A percentile compares a stretch with the other conserved stretches of the same genome.
phyloP scores from a whole-genome alignment of 208 protist genomes.

The Crithidia acanthocephali region DNA sequence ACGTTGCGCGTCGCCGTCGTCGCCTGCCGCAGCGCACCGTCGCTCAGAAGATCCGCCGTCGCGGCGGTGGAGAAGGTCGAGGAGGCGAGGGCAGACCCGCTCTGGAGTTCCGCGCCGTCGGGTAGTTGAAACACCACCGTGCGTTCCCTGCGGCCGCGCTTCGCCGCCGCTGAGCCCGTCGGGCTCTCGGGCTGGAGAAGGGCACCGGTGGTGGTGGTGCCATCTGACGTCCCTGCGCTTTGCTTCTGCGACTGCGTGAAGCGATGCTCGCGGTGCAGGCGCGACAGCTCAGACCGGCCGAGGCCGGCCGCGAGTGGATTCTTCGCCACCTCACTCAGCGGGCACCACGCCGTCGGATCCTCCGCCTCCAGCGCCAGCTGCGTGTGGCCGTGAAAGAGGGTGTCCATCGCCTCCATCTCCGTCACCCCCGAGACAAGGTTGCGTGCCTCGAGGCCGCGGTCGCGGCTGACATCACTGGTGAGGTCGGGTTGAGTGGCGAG shows the following conservation, averaged over 20 bases:
- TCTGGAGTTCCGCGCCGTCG: constrained; percentile 9
- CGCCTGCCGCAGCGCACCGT: constrained; percentile 64
- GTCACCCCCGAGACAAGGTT: constrained; percentile 63
- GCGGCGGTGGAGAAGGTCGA: constrained; percentile 22
- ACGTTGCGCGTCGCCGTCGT: constrained; percentile 63
- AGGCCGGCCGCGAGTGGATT: constrained; percentile 31
- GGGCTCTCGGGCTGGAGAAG: background rate
- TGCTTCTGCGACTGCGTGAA: constrained; percentile 35
- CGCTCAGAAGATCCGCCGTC: constrained; percentile 16
- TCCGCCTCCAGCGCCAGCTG: constrained; percentile 84
- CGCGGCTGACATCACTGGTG: constrained; percentile 11
- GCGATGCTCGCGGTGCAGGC: constrained; percentile 70
- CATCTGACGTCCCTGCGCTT: background rate
- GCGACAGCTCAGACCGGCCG: constrained; percentile 52
- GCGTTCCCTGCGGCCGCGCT: constrained; percentile 57
- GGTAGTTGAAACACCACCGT: constrained; percentile 73
- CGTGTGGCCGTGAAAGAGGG: constrained; percentile 40
- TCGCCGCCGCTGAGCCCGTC: constrained; percentile 25
- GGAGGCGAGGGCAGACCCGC: background rate
- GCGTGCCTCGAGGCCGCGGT: constrained; percentile 46
- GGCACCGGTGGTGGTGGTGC: background rate
- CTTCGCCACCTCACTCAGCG: constrained; percentile 50
- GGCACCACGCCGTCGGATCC: constrained; percentile 75
- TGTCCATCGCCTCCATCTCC: constrained; percentile 73
- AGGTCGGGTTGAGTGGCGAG: background rate